phyloP scores from a whole-genome alignment of 495 filamentous ascomycete species.

The Viridothelium virens region DNA sequence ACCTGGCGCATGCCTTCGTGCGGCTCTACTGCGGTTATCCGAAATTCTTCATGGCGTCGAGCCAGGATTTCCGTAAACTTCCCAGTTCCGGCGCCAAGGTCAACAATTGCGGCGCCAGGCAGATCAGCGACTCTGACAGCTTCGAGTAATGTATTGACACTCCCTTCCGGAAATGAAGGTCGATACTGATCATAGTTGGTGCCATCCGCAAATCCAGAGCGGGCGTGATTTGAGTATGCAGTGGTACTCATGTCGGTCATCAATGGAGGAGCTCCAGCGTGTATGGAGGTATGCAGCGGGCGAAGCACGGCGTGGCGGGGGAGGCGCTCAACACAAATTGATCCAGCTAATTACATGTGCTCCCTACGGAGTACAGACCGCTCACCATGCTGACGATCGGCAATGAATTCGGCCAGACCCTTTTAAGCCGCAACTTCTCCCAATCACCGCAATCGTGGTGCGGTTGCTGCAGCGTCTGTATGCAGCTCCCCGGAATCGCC shows the following conservation, averaged over 20 bases:
- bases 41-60: slow-evolving; percentile 43
- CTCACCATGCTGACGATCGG: not conserved
- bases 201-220: slow-evolving; percentile 49
- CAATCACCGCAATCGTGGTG: not conserved
- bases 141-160: slow-evolving; percentile 46
- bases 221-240: slow-evolving; percentile 21
- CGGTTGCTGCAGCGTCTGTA: not conserved
- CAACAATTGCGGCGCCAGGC: slow-evolving; percentile 44
- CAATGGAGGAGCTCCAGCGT: slow-evolving; percentile 1
- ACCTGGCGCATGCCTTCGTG: slow-evolving; percentile 52
- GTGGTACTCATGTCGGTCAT: slow-evolving; percentile 12
- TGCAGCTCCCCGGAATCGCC: not conserved
- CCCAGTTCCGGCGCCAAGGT: slow-evolving; percentile 59
- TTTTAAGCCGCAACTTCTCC: slow-evolving; percentile 5
- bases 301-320: not conserved
- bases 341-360: not conserved
- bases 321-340: not conserved
- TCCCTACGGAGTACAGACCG: too few species aligned
- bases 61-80: slow-evolving; percentile 57
- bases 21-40: slow-evolving; percentile 56
- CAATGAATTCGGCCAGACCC: not conserved
- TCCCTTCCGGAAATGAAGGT: slow-evolving; percentile 51
- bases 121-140: slow-evolving; percentile 40
- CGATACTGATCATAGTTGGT: slow-evolving; percentile 52
- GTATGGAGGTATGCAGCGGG: slow-evolving; percentile 2